Evolutionary conservation across 2,329 filamentous ascomycete genomes (phyloP), one percentile per base, ranked within the genome.

Genomic region (Talaromyces sp.): DNA sequence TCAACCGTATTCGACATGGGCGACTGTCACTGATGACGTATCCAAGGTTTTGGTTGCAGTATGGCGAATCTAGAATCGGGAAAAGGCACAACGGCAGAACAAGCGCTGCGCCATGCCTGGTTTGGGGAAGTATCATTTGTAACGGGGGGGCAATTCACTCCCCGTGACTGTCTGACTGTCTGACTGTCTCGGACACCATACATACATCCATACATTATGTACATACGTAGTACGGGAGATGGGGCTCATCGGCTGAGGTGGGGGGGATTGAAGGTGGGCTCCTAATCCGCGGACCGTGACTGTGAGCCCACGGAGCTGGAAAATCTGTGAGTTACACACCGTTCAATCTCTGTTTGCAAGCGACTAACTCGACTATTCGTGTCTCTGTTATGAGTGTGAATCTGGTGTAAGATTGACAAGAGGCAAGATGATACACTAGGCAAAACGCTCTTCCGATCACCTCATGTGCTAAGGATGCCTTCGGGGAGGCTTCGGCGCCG

Each of bases 11-110:
- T 21, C 21, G 12, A 12, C n/a, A 1, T 61, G 48, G 46, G 18
- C 33, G n/a, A 40, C 25, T 55, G 35, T 52, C 25, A 21, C n/a
- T 4, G 31, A 52, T 39, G 16, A 23, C 16, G 8, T 14, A 5
- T 61, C 37, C 35, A 44, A 33, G 39, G 48, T 35, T 33, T n/a
- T 39, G 1, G 46, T 61, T 42, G 6, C 14, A 11, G 33, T 1
- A 52, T 60, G 44, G 54, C 58, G 11, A 60, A 40, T 23, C 16
- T 61, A 35, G 59, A 55, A 11, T 46, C 46, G 3, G 9, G n/a
- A 23, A 55, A 55, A 8, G 48, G 48, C 1, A 18, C 12, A 16
- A 37, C 59, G 18, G 59, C 59, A 1, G 3, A 3, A 6, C 35
- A 61, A 25, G 25, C 35, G 18, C 23, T 55, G 35, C 16, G 37